These are phyloP conservation scores for Glutinoglossum americanum DNA, from an alignment of 495 filamentous ascomycete species.

Conservation along the genomic window DNA sequence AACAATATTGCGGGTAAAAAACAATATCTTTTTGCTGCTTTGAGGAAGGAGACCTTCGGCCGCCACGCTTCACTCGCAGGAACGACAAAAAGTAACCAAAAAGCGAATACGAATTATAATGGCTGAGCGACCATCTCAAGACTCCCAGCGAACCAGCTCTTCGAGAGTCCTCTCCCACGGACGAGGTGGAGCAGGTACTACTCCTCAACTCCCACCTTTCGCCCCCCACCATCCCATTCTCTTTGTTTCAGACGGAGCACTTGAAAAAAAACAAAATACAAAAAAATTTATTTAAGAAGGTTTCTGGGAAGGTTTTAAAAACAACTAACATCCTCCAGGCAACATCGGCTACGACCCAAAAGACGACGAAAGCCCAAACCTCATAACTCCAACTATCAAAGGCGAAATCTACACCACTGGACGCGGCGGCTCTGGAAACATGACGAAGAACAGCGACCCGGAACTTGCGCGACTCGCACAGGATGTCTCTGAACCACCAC, in stretches of 20 bases:
- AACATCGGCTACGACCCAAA: slow-evolving; percentile 47
- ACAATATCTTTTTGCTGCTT: too few species aligned
- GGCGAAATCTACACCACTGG: slow-evolving; percentile 64
- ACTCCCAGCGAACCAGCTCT: neutral
- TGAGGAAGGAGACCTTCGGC: neutral
- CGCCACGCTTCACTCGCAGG: neutral
- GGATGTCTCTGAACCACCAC: slow-evolving; percentile 31
- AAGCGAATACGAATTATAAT: neutral
- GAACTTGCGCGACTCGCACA: slow-evolving; percentile 57
- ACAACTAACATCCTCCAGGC: slow-evolving; percentile 22
- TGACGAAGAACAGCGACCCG: slow-evolving; percentile 40
- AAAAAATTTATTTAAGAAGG: neutral
- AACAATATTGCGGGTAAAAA: too few species aligned
- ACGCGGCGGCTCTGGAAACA: slow-evolving; percentile 52
- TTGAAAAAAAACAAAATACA: neutral
- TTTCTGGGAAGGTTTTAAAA: too few species aligned
- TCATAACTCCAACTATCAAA: slow-evolving; percentile 70
- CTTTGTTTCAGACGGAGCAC: neutral
- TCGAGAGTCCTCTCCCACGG: slow-evolving; percentile 22
- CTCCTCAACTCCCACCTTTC: neutral
- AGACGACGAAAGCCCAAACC: slow-evolving; percentile 27
- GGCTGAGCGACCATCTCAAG: neutral
- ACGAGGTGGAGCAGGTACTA: slow-evolving; percentile 32
- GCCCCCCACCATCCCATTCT: neutral
- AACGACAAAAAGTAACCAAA: neutral